Evolutionary conservation across 2,329 filamentous ascomycete genomes (phyloP), one percentile per base, ranked within the genome.

Genomic region (Hypoxylon sp.): DNA sequence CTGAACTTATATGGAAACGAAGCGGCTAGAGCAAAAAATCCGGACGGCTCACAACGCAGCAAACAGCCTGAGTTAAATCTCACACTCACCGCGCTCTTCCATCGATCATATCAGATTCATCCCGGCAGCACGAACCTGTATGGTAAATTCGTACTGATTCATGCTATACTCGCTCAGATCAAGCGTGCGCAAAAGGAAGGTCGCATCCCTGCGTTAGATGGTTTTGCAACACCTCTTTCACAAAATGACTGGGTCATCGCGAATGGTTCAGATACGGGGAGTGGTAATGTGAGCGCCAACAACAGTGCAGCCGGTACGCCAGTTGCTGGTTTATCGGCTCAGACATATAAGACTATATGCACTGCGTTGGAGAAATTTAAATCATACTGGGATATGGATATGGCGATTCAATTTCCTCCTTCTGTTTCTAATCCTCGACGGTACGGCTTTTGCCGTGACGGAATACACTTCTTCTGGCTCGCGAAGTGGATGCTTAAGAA

Each of bases 91-190:
- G 85, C 88, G 1, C 80, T 93, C 46, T 82, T 92, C 60, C 85
- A 91, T 68, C 80, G 82, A 5, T 85, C 83, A 8, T 85, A 86
- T 69, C 84, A 87, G 52, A 87, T 93, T 59, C 87, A 88, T 63
- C 87, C 88, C 2, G 87, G 88, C 48, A 87, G 86, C 21, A 93
- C 91, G 1, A 93, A 93, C 72, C 81, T 91, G 1, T 92, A 90
- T 74, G 90, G 89, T 37, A 93, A 93, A 75, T 93, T 93, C 73
- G 86, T 93, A 61, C 79, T 93, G 51, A 88, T 93, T 6, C 91
- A 93, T 74, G 88, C 87, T 11, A 81, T 94, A 57, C 84, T 92
- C 61, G 83, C 88, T 5, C 84, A 92, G 70, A 87, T 93, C 69
- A 79, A 80, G 58, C 79, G 79, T 35, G 81, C 80, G 10, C 82